Conservation (phyloP, 2,329 filamentous ascomycete genomes). For the Xylaria sp. region DNA sequence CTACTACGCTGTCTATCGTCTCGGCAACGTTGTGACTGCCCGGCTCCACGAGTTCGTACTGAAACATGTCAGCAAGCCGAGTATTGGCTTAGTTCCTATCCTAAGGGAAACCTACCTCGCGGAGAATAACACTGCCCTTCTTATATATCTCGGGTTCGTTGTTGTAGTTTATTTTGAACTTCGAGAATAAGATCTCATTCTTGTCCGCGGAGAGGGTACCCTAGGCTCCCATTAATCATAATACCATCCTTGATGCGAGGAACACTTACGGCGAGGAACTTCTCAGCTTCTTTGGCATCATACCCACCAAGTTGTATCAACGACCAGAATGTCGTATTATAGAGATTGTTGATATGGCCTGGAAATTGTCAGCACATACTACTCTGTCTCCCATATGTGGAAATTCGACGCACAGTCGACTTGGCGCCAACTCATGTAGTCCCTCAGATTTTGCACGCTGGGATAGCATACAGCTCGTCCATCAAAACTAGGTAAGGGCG, state of each 20-base stretch:
- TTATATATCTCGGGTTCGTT: slow-evolving; percentile 92
- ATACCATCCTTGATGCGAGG: neutral
- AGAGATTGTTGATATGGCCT: slow-evolving; percentile 98
- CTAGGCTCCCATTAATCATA: slow-evolving; percentile 55
- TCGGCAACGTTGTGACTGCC: slow-evolving; percentile 57
- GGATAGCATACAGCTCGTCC: slow-evolving; percentile 92
- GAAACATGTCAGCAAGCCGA: slow-evolving; percentile 42
- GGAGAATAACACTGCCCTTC: slow-evolving; percentile 91
- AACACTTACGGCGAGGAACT: slow-evolving; percentile 73
- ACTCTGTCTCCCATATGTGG: neutral
- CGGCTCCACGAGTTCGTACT: slow-evolving; percentile 78
- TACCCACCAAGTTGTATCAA: slow-evolving; percentile 82
- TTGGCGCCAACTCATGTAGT: slow-evolving; percentile 98
- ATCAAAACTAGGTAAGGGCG: slow-evolving; percentile 89
- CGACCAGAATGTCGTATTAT: slow-evolving; percentile 97
- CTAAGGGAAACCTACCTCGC: slow-evolving; percentile 67
- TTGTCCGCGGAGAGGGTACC: slow-evolving; percentile 89
- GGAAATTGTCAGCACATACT: slow-evolving; percentile 39
- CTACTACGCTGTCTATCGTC: slow-evolving; percentile 60
- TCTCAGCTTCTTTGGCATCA: slow-evolving; percentile 81
- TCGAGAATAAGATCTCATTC: slow-evolving; percentile 92
- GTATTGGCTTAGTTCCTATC: neutral
- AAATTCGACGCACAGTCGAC: slow-evolving; percentile 77
- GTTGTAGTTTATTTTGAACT: slow-evolving; percentile 96
- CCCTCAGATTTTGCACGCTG: slow-evolving; percentile 80